Evolutionary conservation across 768 basidiomycete genomes (phyloP).

Genomic region (Calvatia gigantea): DNA sequence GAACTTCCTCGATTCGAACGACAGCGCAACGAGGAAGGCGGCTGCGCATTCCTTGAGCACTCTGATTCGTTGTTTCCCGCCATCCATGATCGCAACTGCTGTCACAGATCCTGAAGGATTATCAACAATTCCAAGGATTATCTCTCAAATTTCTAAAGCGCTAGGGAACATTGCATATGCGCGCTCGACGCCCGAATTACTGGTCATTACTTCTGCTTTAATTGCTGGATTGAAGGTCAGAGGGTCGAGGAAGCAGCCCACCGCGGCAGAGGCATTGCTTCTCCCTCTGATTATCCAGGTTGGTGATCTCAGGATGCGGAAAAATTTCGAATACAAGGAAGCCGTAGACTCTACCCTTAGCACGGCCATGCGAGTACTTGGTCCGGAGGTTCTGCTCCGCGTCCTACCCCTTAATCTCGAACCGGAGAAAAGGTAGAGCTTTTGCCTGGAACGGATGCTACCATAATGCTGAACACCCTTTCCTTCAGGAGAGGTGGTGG

Average conservation of each 20-base stretch:
- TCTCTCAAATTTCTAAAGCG: constrained; percentile 62
- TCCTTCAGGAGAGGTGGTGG: constrained; percentile 56
- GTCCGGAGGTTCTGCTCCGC: constrained; percentile 74
- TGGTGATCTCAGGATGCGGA: constrained; percentile 70
- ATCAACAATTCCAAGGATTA: constrained; percentile 58
- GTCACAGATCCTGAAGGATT: constrained; percentile 43
- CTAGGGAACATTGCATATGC: constrained; percentile 73
- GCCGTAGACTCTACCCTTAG: constrained; percentile 77
- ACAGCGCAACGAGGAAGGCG: constrained; percentile 56
- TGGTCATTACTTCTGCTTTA: constrained; percentile 71
- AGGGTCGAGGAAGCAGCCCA: constrained; percentile 32
- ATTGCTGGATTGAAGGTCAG: constrained; percentile 58
- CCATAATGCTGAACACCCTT: background rate
- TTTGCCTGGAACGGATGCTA: background rate
- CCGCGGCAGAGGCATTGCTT: constrained; percentile 69
- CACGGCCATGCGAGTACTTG: constrained; percentile 79
- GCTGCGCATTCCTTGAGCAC: constrained; percentile 60
- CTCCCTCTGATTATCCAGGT: constrained; percentile 67
- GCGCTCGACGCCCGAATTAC: constrained; percentile 71
- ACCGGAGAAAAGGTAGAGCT: constrained; percentile 67
- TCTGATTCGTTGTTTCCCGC: constrained; percentile 69
- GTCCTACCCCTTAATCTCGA: constrained; percentile 85
- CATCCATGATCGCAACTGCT: constrained; percentile 53
- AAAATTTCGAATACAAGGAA: constrained; percentile 89
- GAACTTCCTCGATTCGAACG: constrained; percentile 73